A percentile compares a stretch with the other conserved stretches of the same genome.
Evolutionary conservation across 2,329 filamentous ascomycete species (phyloP).

Genomic region (Penicillium concentricum): DNA sequence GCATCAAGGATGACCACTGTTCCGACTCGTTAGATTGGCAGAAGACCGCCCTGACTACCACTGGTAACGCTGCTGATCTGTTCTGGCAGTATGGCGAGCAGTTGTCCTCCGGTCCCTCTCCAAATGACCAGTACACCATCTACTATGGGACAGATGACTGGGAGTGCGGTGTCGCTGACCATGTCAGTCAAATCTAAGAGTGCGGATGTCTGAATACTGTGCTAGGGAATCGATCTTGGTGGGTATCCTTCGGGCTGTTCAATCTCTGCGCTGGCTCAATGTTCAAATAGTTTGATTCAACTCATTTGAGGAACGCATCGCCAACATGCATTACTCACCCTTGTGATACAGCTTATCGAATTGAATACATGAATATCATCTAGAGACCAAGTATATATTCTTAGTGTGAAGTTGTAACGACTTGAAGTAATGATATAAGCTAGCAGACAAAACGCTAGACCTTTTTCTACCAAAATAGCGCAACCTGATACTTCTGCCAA

Average conservation of each 20-base stretch:
- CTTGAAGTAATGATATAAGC: too few relatives aligned
- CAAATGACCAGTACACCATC: not conserved
- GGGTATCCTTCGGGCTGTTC: not conserved
- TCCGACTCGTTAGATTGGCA: not conserved
- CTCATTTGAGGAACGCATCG: too few relatives aligned
- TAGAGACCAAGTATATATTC: too few relatives aligned
- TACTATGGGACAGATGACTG: not conserved
- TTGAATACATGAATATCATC: not conserved
- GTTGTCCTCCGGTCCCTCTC: not conserved
- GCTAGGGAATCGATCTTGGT: not conserved
- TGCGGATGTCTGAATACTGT: not conserved
- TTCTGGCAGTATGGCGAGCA: not conserved
- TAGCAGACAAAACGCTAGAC: too few relatives aligned
- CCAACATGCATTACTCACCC: not conserved
- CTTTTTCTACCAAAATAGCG: not conserved
- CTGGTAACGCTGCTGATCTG: not conserved
- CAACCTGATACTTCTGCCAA: conserved; percentile 20
- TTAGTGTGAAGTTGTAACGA: too few relatives aligned
- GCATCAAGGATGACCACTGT: not conserved
- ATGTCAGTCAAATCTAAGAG: not conserved
- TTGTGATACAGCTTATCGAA: not conserved
- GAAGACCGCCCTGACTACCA: not conserved
- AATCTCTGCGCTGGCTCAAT: not conserved
- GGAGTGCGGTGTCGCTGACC: not conserved
- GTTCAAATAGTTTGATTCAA: not conserved